Percentiles rank a stretch among this genome's conserved stretches.
These are phyloP conservation scores for Mortierella hygrophila DNA, from an alignment of 192 early-diverging fungal genomes.

Conservation along the genomic window DNA sequence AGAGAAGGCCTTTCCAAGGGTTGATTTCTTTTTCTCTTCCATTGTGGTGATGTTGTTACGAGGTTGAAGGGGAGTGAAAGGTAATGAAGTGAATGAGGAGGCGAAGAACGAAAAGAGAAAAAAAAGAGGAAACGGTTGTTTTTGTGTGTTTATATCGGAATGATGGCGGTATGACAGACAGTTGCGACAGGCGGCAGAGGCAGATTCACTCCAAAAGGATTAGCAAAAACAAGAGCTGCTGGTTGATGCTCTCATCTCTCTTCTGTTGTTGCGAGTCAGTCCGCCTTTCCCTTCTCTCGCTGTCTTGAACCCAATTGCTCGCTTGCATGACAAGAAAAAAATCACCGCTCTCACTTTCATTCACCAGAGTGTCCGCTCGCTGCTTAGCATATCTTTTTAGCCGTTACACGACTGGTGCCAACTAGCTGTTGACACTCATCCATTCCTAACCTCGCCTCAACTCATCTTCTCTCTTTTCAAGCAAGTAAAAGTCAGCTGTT, in stretches of 20 bases:
- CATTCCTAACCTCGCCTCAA: background rate
- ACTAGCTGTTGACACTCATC: background rate
- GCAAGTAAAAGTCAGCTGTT: too few relatives aligned
- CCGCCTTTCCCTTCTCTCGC: background rate
- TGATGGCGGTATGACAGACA: too few relatives aligned
- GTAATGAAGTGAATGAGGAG: background rate
- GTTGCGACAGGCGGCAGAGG: too few relatives aligned
- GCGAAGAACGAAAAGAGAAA: background rate
- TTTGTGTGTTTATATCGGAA: too few relatives aligned
- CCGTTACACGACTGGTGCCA: background rate
- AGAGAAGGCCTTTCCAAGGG: constrained; percentile 49
- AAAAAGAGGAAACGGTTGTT: background rate
- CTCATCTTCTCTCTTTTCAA: background rate
- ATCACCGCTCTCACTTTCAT: background rate
- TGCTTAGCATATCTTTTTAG: background rate
- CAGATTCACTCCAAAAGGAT: background rate
- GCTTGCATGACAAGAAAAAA: background rate
- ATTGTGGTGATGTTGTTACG: constrained; percentile 12
- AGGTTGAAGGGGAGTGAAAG: background rate
- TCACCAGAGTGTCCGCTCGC: background rate
- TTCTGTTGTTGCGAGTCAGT: background rate
- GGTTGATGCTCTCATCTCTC: background rate
- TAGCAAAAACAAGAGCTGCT: too few relatives aligned
- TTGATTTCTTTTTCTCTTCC: constrained; percentile 54
- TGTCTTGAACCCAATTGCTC: background rate